These are phyloP conservation scores for Pseudomassariella vexata DNA, from an alignment of 2,329 filamentous ascomycete genomes.

Conservation along the genomic window DNA sequence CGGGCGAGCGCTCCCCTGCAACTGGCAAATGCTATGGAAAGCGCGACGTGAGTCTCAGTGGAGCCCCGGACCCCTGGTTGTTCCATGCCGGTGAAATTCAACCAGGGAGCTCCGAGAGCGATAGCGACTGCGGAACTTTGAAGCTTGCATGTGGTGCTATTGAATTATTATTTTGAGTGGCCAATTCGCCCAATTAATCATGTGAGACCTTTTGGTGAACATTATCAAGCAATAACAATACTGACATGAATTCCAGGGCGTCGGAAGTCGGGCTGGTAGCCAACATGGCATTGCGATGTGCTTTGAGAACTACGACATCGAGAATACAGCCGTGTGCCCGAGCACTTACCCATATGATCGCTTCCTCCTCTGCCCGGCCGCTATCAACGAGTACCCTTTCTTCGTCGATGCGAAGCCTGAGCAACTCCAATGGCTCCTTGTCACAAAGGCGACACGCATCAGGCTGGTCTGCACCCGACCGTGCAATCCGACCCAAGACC, in stretches of 20 bases:
- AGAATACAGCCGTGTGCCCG: neutral
- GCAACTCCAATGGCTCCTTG: constrained; percentile 3
- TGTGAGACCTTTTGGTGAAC: too few relatives aligned
- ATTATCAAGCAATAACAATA: too few relatives aligned
- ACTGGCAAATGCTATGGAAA: neutral
- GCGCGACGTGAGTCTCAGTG: constrained; percentile 1
- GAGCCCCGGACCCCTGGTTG: constrained; percentile 1
- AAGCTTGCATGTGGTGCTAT: too few relatives aligned
- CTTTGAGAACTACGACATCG: neutral
- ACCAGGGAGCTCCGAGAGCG: neutral
- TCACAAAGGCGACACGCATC: constrained; percentile 10
- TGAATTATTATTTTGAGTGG: neutral
- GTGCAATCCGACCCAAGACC: neutral
- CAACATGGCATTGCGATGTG: constrained; percentile 8
- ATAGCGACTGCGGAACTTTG: too few relatives aligned
- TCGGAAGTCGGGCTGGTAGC: constrained; percentile 9
- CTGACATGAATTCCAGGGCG: constrained; percentile 2
- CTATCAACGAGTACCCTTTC: neutral
- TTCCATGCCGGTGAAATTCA: constrained; percentile 4
- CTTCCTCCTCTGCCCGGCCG: neutral
- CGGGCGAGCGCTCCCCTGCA: neutral
- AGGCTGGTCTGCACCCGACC: constrained; percentile 11
- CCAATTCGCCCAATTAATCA: constrained; percentile 1
- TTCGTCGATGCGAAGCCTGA: constrained; percentile 1
- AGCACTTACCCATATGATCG: neutral